Percentiles rank a stretch among this genome's conserved stretches.
Conservation (phyloP, 2,329 filamentous ascomycete species). For the Neonectria coccinea region DNA sequence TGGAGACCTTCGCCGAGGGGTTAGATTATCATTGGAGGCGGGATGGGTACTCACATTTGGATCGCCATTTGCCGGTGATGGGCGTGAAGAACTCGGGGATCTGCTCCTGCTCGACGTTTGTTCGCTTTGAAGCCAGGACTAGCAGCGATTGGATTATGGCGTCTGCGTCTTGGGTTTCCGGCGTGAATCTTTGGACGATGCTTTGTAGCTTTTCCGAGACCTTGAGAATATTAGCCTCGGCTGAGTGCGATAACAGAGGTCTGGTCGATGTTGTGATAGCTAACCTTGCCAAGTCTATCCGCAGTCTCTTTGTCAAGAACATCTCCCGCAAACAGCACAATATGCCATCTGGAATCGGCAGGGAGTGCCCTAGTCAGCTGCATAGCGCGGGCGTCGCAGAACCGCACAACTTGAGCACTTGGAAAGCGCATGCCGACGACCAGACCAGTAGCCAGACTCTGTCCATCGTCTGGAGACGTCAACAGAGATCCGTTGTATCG, state of each 20-base stretch:
- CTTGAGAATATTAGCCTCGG: background rate
- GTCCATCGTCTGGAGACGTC: background rate
- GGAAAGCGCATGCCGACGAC: constrained; percentile 38
- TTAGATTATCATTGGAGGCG: background rate
- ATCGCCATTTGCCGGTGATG: constrained; percentile 11
- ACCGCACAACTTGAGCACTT: constrained; percentile 28
- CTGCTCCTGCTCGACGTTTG: constrained; percentile 12
- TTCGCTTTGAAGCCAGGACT: constrained; percentile 19
- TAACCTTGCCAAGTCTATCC: constrained; percentile 8
- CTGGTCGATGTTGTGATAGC: background rate
- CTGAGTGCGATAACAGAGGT: fast-evolving
- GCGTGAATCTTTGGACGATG: constrained; percentile 3
- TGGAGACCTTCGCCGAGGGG: background rate
- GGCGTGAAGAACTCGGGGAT: constrained; percentile 35
- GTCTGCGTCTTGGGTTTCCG: background rate
- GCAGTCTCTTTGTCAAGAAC: background rate
- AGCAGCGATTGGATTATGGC: constrained; percentile 20
- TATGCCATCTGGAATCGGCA: constrained; percentile 38
- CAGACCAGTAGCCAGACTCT: constrained; percentile 15
- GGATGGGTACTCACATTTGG: constrained; percentile 12
- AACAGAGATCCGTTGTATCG: constrained; percentile 32
- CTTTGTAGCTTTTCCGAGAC: background rate
- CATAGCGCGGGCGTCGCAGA: constrained; percentile 39
- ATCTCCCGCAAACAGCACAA: constrained; percentile 32
- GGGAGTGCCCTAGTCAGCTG: constrained; percentile 27